phyloP scores from a whole-genome alignment of 2,329 filamentous ascomycete species.

The Dactylellina haptotyla region DNA sequence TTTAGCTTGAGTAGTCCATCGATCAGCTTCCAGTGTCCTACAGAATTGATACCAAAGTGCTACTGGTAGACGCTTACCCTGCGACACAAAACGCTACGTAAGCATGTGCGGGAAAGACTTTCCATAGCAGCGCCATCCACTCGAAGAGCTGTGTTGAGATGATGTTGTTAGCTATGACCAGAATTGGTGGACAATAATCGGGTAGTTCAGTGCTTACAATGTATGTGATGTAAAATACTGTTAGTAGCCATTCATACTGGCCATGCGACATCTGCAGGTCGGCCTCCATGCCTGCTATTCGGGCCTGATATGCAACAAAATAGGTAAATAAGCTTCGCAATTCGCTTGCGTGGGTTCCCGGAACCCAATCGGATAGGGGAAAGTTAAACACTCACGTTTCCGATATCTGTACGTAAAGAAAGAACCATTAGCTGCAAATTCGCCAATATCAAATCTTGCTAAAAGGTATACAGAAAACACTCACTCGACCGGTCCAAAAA shows the following conservation, averaged over 20 bases:
- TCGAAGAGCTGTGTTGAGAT: constrained; percentile 64
- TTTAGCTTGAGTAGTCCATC: constrained; percentile 52
- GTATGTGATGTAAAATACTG: constrained; percentile 72
- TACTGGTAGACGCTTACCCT: constrained; percentile 51
- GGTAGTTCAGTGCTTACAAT: constrained; percentile 61
- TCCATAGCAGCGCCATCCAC: constrained; percentile 73
- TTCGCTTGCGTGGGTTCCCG: background rate
- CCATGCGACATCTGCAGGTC: constrained; percentile 67
- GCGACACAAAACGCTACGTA: constrained; percentile 63
- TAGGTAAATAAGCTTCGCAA: background rate
- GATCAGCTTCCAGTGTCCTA: constrained; percentile 32
- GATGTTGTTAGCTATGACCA: constrained; percentile 1
- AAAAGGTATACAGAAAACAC: constrained; percentile 57
- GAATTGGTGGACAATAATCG: background rate
- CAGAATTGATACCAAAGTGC: background rate
- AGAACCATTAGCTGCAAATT: constrained; percentile 14
- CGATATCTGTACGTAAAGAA: constrained; percentile 56
- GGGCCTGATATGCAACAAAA: constrained; percentile 61
- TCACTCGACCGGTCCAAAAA: constrained; percentile 87
- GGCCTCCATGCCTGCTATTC: constrained; percentile 72
- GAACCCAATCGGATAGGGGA: constrained; percentile 16
- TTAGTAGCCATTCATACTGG: constrained; percentile 71
- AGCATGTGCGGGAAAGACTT: constrained; percentile 70
- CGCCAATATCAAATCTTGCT: background rate
- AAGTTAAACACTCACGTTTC: constrained; percentile 57